These are phyloP conservation scores for Rosa persica DNA, from an alignment of 306 rosid species.

Conservation along the genomic window DNA sequence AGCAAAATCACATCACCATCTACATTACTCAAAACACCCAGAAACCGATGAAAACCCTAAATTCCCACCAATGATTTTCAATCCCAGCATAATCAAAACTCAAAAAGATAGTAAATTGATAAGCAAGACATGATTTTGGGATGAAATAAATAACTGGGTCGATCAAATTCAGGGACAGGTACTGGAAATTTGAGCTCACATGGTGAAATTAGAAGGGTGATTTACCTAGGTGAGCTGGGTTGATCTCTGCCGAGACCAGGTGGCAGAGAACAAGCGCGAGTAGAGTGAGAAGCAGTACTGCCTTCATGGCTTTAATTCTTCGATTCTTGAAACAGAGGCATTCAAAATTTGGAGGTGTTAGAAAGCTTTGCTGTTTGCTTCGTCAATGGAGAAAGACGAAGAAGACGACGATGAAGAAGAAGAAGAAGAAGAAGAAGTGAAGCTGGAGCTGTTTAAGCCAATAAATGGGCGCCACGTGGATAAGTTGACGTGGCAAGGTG, in stretches of 20 bases:
- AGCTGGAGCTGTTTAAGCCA: not conserved
- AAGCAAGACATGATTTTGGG: not conserved
- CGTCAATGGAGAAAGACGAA: not conserved
- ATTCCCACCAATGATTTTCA: not conserved
- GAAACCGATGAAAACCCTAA: not conserved
- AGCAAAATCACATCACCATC: not conserved
- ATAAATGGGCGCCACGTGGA: not conserved
- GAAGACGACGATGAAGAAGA: not conserved
- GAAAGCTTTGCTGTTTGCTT: slow-evolving; percentile 2
- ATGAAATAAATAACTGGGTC: not conserved
- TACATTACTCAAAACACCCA: not conserved
- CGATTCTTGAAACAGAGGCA: not conserved
- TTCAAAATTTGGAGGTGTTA: not conserved
- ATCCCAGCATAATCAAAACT: not conserved
- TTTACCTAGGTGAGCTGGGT: slow-evolving; percentile 61
- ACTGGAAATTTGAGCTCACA: not conserved
- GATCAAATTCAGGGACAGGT: not conserved
- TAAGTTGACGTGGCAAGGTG: not conserved
- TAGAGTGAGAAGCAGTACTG: slow-evolving; percentile 28
- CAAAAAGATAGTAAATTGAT: not conserved
- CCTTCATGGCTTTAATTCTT: slow-evolving; percentile 36
- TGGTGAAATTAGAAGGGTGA: not conserved
- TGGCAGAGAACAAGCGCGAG: slow-evolving; percentile 29
- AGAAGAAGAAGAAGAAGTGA: not conserved
- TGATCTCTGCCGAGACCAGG: slow-evolving; percentile 47